Conservation (phyloP, 2,329 filamentous ascomycete species). For the Neonectria neomacrospora region DNA sequence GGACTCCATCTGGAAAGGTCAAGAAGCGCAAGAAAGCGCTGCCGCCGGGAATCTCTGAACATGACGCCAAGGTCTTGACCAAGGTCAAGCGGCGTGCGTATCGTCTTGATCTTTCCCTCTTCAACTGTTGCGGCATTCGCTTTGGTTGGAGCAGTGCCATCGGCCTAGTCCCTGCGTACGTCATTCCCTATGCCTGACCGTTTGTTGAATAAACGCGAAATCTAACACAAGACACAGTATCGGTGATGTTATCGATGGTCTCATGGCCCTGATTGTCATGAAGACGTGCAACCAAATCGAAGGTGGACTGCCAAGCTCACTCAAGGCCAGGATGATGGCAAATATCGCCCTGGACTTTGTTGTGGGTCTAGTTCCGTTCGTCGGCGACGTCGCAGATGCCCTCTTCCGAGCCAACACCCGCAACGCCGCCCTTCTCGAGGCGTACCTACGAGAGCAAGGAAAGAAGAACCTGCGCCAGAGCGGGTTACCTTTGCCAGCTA, state of each 20-base stretch:
- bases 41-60: conserved; percentile 81
- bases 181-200: conserved; percentile 37
- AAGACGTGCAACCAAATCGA: conserved; percentile 78
- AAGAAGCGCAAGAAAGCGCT: conserved; percentile 89
- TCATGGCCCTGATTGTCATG: conserved; percentile 81
- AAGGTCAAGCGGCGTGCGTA: conserved; percentile 89
- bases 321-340: conserved; percentile 79
- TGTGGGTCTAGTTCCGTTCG: conserved; percentile 77
- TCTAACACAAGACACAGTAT: conserved; percentile 58
- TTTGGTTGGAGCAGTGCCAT: conserved; percentile 93
- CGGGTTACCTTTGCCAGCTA: conserved; percentile 58
- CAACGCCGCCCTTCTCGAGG: conserved; percentile 77
- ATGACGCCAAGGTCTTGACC: conserved; percentile 85
- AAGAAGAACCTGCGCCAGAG: conserved; percentile 63
- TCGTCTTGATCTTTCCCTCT: conserved; percentile 84
- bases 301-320: conserved; percentile 73
- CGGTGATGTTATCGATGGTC: conserved; percentile 79
- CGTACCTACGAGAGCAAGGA: conserved; percentile 75
- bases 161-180: conserved; percentile 83
- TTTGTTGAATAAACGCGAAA: neutral
- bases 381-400: conserved; percentile 81
- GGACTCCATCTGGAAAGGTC: conserved; percentile 73
- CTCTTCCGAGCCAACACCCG: conserved; percentile 79
- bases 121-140: conserved; percentile 81
- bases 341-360: conserved; percentile 81